Evolutionary conservation across 768 basidiomycete species (phyloP).

Genomic region (Termitomyces sp.): DNA sequence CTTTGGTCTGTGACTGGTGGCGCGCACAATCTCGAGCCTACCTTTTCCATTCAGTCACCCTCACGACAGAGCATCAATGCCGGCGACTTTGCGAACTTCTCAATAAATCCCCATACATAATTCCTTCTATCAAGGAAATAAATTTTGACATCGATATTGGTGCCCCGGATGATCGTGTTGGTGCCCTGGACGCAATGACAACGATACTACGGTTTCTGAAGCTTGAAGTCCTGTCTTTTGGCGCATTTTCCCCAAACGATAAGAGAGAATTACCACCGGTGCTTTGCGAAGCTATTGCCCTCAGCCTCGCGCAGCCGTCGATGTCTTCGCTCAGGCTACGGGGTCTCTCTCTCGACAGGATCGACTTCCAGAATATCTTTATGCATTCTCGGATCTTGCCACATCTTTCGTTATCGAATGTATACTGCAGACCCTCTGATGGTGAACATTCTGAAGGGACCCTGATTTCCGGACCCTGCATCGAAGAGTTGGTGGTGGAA

Average conservation of each 20-base stretch:
- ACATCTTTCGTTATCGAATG: conserved; percentile 1
- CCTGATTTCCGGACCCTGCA: background rate
- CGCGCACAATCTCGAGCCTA: conserved; percentile 1
- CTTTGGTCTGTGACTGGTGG: conserved; percentile 9
- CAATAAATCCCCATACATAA: background rate
- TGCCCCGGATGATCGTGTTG: background rate
- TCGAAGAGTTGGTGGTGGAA: conserved; percentile 1
- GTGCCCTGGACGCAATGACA: background rate
- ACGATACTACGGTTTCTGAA: background rate
- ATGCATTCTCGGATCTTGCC: background rate
- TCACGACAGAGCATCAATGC: conserved; percentile 4
- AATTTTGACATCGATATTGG: background rate
- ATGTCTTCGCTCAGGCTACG: background rate
- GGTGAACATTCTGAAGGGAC: background rate
- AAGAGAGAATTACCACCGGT: background rate
- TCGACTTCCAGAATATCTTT: conserved; percentile 5
- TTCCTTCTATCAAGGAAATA: background rate
- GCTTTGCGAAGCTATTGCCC: background rate
- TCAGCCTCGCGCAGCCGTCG: conserved; percentile 1
- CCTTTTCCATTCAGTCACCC: background rate
- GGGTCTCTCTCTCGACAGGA: background rate
- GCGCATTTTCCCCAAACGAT: background rate
- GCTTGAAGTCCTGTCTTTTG: conserved; percentile 1
- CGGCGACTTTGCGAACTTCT: background rate
- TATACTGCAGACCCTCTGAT: background rate